A percentile compares a stretch with the other conserved stretches of the same genome.
Evolutionary conservation across 768 basidiomycete species (phyloP).

Genomic region (Sporobolomyces phaffii): DNA sequence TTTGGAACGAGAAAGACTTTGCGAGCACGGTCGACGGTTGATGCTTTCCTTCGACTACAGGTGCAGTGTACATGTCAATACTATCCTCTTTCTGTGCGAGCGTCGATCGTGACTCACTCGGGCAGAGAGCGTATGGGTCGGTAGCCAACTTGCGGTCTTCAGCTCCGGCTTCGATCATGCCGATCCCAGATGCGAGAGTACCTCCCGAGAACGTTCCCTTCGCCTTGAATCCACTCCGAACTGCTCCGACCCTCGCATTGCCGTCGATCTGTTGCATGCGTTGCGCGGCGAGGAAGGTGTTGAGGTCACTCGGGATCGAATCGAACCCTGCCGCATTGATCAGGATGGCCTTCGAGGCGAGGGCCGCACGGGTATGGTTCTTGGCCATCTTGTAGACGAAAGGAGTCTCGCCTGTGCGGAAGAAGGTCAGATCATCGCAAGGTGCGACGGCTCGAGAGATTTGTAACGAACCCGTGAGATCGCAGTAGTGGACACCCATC

Average conservation of each 20-base stretch:
- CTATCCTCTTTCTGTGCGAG: too few relatives aligned
- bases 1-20: neutral
- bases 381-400: conserved; percentile 63
- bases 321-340: conserved; percentile 63
- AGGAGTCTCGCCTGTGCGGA: conserved; percentile 53
- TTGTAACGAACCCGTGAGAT: conserved; percentile 53
- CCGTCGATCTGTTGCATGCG: conserved; percentile 55
- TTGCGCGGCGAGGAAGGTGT: conserved; percentile 63
- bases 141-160: conserved; percentile 44
- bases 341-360: conserved; percentile 64
- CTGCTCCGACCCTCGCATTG: conserved; percentile 43
- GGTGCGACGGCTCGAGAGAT: conserved; percentile 40
- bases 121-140: conserved; percentile 51
- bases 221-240: conserved; percentile 55
- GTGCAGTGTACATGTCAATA: too few relatives aligned
- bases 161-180: conserved; percentile 46
- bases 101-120: too few relatives aligned
- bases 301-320: conserved; percentile 68
- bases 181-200: conserved; percentile 51
- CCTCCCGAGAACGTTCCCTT: conserved; percentile 61
- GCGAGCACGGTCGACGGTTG: conserved; percentile 38
- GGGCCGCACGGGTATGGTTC: conserved; percentile 63
- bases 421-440: neutral
- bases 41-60: conserved; percentile 48
- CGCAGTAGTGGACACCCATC: conserved; percentile 74